Conservation (phyloP, 192 early-diverging fungal species). For the Rhizophagus sp. region DNA sequence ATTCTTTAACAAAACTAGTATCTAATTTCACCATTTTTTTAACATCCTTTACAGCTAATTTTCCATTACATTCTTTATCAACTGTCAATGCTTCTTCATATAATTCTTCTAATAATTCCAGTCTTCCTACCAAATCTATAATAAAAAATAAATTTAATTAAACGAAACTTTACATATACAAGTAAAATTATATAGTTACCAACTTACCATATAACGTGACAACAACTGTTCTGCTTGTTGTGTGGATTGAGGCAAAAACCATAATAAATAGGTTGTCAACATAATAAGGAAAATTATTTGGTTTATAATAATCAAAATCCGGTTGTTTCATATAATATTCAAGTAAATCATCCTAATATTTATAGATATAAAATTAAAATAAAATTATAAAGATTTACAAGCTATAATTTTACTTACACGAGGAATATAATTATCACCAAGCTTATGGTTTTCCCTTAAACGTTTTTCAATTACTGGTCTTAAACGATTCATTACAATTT, state of each 20-base stretch:
- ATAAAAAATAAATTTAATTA: background rate
- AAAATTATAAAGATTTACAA: background rate
- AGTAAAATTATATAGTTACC: no score
- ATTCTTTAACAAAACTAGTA: slow-evolving; percentile 24
- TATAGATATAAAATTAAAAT: background rate
- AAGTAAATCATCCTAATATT: background rate
- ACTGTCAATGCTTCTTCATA: background rate
- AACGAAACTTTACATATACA: no score
- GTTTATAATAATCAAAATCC: background rate
- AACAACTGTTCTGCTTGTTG: background rate
- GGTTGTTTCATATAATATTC: background rate
- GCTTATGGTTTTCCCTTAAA: background rate
- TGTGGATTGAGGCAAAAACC: background rate
- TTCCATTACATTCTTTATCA: background rate
- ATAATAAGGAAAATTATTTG: background rate
- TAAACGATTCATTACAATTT: background rate
- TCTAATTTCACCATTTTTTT: slow-evolving; percentile 15
- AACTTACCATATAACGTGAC: background rate
- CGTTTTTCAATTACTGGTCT: background rate
- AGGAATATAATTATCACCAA: background rate
- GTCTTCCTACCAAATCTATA: slow-evolving; percentile 5
- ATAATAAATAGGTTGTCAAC: background rate
- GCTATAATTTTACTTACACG: background rate
- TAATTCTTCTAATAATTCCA: background rate
- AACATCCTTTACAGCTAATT: background rate